Base-by-base conservation (phyloP, 805 yeast species). In the Ogataea parapolymorpha region DNA sequence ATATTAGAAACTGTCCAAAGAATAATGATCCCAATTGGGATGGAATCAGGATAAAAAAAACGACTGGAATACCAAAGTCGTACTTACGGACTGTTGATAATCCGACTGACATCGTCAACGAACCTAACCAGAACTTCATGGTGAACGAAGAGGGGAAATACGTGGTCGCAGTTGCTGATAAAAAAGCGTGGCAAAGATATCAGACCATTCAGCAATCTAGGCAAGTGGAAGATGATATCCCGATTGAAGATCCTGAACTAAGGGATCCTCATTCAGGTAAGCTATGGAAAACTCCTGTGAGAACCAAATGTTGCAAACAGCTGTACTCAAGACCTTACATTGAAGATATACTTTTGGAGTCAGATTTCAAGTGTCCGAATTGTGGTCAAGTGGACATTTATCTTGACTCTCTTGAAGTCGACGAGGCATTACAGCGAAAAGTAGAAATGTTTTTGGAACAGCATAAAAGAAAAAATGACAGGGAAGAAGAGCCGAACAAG, bases 51-150 rank as follows among this genome's bases (percentile, higher is more conserved):
- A 84, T 93, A 35, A 84, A 86, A 54, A 76, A 95, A 53, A 90
- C 97, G 0, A 93, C 98, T 0, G 99, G 99, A 81, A 93, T 93
- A 57, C 99, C 99, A 2, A 85, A 83, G 63, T 83, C 95, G 25
- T 88, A 88, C 62, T 77, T 93, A 62, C 85, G 88, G 52, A 83
- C 95, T 0, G 80, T 93, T 6, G 86, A 85, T 13, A 85, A 85
- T 58, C 91, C 91, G 20, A 74, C 79, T 0, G 87, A 82, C 27
- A 47, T 53, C 8, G 29, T 78, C 65, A 39, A 73, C 75, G 56
- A 72, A 53, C 70, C 71, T 4, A 71, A 71, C 27, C 68, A 71
- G 46, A 77, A 79, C 30, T 84, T 83, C 44, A 79, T 93, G 84
- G 79, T 93, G 51, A 89, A 89, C 24, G 98, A 90, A 37, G 93